Conservation (phyloP, 139 green algal genomes). For the Chlamydomonas incerta region DNA sequence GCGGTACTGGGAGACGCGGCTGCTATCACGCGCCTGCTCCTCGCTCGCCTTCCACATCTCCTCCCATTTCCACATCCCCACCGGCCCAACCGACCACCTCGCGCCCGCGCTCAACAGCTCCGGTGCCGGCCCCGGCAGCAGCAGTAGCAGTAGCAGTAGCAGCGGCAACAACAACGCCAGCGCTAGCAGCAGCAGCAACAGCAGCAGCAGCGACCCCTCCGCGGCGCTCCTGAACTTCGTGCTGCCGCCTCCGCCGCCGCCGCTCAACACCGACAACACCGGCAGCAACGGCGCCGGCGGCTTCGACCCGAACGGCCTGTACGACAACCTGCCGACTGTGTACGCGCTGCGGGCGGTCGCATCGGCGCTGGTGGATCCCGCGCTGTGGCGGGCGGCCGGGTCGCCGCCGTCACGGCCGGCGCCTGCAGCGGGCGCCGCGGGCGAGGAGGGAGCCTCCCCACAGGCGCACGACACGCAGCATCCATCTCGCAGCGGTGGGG, state of each 20-base stretch:
- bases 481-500: too few relatives aligned
- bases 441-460: neutral
- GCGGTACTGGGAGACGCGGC: conserved; percentile 10
- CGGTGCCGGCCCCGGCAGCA: neutral
- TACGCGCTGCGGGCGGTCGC: neutral
- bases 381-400: neutral
- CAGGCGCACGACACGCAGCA: neutral
- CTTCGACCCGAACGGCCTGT: conserved; percentile 10
- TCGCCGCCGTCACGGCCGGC: neutral
- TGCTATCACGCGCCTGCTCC: conserved; percentile 12
- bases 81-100: neutral
- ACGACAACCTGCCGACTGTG: conserved; percentile 26
- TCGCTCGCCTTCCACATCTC: conserved; percentile 40
- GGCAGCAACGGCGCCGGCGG: too few relatives aligned
- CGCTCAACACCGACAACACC: neutral
- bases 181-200: neutral
- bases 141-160: neutral
- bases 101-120: neutral
- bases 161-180: neutral
- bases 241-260: neutral
- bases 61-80: conserved; percentile 30
- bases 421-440: too few relatives aligned
- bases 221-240: neutral
- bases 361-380: neutral
- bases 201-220: neutral